Evolutionary conservation across 1,139 yeast species (phyloP).

Genomic region (Pneumocystis jirovecii): DNA sequence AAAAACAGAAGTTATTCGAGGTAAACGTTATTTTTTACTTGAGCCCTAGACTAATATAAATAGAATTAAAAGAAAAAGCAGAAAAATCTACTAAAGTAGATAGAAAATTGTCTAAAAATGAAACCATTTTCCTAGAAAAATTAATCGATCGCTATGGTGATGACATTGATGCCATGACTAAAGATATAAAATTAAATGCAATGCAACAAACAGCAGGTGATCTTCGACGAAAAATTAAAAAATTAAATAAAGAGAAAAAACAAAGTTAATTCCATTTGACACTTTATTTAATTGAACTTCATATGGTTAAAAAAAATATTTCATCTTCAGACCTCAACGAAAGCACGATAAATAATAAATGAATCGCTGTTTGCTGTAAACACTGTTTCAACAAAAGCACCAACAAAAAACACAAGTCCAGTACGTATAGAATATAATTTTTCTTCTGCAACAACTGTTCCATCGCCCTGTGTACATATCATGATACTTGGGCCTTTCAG

Average conservation of each 20-base stretch:
- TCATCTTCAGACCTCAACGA: conserved; percentile 43
- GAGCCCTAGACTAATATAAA: not conserved
- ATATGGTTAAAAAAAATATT: not conserved
- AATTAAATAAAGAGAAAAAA: not conserved
- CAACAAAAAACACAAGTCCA: conserved; percentile 75
- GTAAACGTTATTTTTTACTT: not conserved
- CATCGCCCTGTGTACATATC: conserved; percentile 70
- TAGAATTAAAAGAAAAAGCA: conserved; percentile 53
- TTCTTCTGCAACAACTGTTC: conserved; percentile 32
- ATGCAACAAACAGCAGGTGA: conserved; percentile 12
- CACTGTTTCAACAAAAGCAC: conserved; percentile 56
- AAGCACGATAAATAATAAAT: conserved; percentile 76
- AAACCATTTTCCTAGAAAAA: conserved; percentile 51
- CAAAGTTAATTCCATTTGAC: not conserved
- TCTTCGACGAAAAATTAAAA: conserved; percentile 5
- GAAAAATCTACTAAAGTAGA: conserved; percentile 28
- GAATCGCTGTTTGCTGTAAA: conserved; percentile 38
- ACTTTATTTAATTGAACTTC: too few relatives aligned
- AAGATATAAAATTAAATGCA: conserved; percentile 42
- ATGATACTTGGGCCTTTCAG: conserved; percentile 80
- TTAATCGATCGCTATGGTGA: conserved; percentile 72
- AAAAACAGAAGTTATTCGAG: not conserved
- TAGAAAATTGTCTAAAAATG: conserved; percentile 55
- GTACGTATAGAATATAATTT: conserved; percentile 32
- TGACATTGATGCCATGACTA: conserved; percentile 74